Evolutionary conservation across 108 stramenopile species (phyloP).

Genomic region (Asterionellopsis glacialis): DNA sequence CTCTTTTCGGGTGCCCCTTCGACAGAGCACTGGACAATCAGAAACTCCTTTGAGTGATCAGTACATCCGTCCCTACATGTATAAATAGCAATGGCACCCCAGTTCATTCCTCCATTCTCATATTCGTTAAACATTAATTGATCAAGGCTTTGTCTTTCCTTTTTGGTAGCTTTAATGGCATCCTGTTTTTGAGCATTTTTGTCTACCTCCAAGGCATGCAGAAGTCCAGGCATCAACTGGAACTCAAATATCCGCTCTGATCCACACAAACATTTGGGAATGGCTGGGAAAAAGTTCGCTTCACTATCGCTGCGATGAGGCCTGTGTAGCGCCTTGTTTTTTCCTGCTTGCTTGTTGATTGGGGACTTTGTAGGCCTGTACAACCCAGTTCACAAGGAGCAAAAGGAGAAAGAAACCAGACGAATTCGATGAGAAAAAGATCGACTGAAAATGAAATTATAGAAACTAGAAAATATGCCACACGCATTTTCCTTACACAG

Average conservation of each 20-base stretch:
- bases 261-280: constrained; percentile 47
- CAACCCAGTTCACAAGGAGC: neutral
- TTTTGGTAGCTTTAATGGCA: constrained; percentile 4
- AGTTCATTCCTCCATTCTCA: constrained; percentile 67
- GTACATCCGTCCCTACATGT: constrained; percentile 58
- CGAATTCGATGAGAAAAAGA: neutral
- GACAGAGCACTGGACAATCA: constrained; percentile 53
- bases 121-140: constrained; percentile 11
- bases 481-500: constrained; percentile 39
- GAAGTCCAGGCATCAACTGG: constrained; percentile 63
- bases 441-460: neutral
- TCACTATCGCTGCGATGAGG: too few species aligned
- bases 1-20: constrained; percentile 15
- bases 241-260: constrained; percentile 58
- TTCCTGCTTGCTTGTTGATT: too few species aligned
- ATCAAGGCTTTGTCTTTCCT: neutral
- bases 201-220: constrained; percentile 75
- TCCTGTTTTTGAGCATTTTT: constrained; percentile 21
- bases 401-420: neutral
- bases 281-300: neutral
- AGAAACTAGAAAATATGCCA: constrained; percentile 10
- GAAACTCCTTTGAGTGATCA: constrained; percentile 36
- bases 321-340: too few species aligned
- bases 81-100: constrained; percentile 75
- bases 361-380: too few species aligned